Percentiles rank a stretch among this genome's conserved stretches.
These are phyloP conservation scores for Nemania bipapillata DNA, from an alignment of 2,329 filamentous ascomycete genomes.

Conservation along the genomic window DNA sequence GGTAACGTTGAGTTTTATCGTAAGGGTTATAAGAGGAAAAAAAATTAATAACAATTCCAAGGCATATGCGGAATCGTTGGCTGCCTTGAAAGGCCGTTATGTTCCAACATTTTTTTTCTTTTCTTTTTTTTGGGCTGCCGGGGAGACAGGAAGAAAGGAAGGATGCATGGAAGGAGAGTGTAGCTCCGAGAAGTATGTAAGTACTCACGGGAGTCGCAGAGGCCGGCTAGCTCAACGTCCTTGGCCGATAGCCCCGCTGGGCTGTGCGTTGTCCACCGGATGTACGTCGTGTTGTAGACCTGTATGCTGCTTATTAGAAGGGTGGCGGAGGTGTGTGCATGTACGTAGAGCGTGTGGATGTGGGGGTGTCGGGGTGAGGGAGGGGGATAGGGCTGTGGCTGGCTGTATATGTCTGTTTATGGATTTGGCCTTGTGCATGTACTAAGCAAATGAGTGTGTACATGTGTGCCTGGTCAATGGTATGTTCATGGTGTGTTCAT, in stretches of 20 bases:
- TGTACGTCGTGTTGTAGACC: slow-evolving; percentile 76
- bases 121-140: no score
- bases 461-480: neutral
- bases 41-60: no score
- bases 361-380: neutral
- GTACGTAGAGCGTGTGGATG: neutral
- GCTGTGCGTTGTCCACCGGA: slow-evolving; percentile 78
- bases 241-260: slow-evolving; percentile 72
- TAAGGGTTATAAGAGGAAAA: no score
- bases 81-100: no score
- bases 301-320: slow-evolving; percentile 48
- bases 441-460: no score
- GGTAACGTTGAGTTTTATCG: no score
- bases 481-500: neutral
- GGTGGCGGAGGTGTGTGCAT: neutral
- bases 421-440: neutral
- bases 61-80: no score
- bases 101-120: no score
- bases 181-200: no score
- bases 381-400: neutral
- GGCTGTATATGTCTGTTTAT: neutral
- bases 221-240: slow-evolving; percentile 69
- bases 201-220: slow-evolving; percentile 64
- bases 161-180: no score
- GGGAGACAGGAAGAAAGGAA: no score